Evolutionary conservation across 1,139 yeast genomes (phyloP).

Genomic region (Candida sp.): DNA sequence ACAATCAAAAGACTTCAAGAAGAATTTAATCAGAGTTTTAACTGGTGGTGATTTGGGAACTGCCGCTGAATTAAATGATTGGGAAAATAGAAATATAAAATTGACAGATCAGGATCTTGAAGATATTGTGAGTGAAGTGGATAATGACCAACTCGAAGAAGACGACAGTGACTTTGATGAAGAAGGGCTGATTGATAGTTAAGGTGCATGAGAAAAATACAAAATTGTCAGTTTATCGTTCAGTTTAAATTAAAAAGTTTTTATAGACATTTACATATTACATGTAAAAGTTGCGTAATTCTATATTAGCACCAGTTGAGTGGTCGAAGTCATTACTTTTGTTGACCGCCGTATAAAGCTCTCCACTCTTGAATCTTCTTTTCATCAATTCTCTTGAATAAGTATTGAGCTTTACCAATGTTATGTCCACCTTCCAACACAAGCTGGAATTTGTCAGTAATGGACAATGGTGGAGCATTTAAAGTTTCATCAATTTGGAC

Average conservation of each 20-base stretch:
- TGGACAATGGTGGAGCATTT: constrained; percentile 76
- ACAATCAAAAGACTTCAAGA: constrained; percentile 47
- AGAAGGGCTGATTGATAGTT: constrained; percentile 8
- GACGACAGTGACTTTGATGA: constrained; percentile 13
- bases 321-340: constrained; percentile 14
- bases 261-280: too few species aligned
- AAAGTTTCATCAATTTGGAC: constrained; percentile 69
- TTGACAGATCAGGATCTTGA: constrained; percentile 17
- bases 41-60: constrained; percentile 51
- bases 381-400: constrained; percentile 90
- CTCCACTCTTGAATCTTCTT: constrained; percentile 89
- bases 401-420: constrained; percentile 86
- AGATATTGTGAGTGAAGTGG: constrained; percentile 6
- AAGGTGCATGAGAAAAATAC: not conserved
- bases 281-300: too few species aligned
- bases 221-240: too few species aligned
- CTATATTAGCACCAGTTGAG: too few species aligned
- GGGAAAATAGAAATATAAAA: constrained; percentile 34
- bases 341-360: constrained; percentile 75
- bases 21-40: constrained; percentile 56
- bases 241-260: too few species aligned
- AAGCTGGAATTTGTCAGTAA: constrained; percentile 71
- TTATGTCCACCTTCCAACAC: constrained; percentile 78
- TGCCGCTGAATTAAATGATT: constrained; percentile 28
- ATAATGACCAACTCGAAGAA: constrained; percentile 8